These are phyloP conservation scores for Aurinia saxatilis DNA, from an alignment of 345 rosid species.

Conservation along the genomic window DNA sequence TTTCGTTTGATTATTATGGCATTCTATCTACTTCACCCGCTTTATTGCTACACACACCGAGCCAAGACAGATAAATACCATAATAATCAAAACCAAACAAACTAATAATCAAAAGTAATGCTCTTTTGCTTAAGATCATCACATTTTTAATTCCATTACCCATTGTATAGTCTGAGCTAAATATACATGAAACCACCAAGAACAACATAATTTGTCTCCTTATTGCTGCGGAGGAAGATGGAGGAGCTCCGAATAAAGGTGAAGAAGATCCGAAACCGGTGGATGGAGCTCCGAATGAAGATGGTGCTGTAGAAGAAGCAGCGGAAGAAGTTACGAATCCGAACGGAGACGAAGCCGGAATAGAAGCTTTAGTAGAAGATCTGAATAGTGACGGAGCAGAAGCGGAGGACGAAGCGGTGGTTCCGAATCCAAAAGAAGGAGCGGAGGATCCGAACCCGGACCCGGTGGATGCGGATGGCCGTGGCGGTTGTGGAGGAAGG, in stretches of 20 bases:
- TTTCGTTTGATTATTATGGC: too few species aligned
- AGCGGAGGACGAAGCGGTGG: constrained; percentile 11
- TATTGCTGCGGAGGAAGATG: too few species aligned
- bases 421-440: constrained; percentile 15
- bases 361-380: too few species aligned
- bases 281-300: constrained; percentile 17
- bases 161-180: not conserved
- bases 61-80: not conserved
- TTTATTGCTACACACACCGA: constrained; percentile 31
- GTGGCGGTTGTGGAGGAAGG: constrained; percentile 16
- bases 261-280: constrained; percentile 29
- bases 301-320: constrained; percentile 7
- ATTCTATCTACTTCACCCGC: constrained; percentile 22
- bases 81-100: not conserved
- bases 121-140: too few species aligned
- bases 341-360: constrained; percentile 18
- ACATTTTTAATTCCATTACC: not conserved
- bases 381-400: too few species aligned
- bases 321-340: constrained; percentile 23
- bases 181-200: not conserved
- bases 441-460: constrained; percentile 6
- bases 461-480: not conserved
- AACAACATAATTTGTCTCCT: too few species aligned
- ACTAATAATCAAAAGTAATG: too few species aligned
- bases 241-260: constrained; percentile 3